A percentile compares a stretch with the other conserved stretches of the same genome.
phyloP scores from a whole-genome alignment of 805 yeast genomes.

The Candida broadrunensis region DNA sequence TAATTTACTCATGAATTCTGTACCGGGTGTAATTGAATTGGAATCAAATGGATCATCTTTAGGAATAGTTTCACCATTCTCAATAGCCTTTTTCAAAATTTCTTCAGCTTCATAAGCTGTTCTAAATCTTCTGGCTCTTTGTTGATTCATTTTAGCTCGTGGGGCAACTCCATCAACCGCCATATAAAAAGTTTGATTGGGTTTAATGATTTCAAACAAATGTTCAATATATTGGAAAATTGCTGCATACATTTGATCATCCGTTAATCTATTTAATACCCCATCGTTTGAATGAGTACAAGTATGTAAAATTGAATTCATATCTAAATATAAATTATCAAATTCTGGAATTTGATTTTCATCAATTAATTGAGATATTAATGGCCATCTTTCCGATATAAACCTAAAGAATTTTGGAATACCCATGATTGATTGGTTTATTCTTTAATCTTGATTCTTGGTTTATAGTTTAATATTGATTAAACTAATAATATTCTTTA shows the following conservation, averaged over 20 bases:
- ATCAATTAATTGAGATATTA: conserved; percentile 76
- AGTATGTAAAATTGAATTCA: conserved; percentile 93
- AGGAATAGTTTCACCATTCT: conserved; percentile 71
- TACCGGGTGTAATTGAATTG: conserved; percentile 94
- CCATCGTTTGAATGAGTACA: conserved; percentile 86
- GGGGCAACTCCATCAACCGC: conserved; percentile 99
- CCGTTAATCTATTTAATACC: conserved; percentile 64
- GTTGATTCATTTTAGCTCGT: conserved; percentile 97
- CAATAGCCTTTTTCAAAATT: conserved; percentile 67
- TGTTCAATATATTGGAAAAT: conserved; percentile 94
- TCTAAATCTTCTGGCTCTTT: conserved; percentile 91
- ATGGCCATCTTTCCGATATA: conserved; percentile 98
- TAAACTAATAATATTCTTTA: no score
- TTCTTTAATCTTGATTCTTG: no score
- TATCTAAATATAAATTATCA: conserved; percentile 91
- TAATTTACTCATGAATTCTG: conserved; percentile 90
- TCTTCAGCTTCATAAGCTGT: conserved; percentile 91
- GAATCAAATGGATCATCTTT: conserved; percentile 86
- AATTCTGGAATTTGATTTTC: conserved; percentile 86
- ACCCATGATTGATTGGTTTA: no score
- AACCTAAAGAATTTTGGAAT: conserved; percentile 96
- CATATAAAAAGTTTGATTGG: conserved; percentile 85
- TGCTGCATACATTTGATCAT: conserved; percentile 89
- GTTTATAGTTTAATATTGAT: no score
- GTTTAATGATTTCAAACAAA: conserved; percentile 81